Conservation (phyloP, 2,329 filamentous ascomycete species). For the Venturia aucupariae region DNA sequence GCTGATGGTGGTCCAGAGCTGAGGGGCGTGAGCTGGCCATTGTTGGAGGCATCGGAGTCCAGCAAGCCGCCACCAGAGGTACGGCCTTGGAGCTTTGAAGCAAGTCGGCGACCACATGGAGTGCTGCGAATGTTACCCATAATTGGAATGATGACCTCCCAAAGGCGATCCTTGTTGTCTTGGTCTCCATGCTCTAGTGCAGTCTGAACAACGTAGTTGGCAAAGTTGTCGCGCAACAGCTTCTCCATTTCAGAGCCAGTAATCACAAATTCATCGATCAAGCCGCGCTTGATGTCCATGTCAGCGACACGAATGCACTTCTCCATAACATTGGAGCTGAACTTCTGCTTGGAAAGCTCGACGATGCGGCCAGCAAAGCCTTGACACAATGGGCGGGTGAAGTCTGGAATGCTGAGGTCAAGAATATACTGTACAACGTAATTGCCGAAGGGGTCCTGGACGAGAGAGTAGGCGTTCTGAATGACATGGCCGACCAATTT, state of each 20-base stretch:
- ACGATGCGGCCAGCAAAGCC: conserved; percentile 67
- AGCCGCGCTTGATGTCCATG: conserved; percentile 61
- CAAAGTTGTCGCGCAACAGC: conserved; percentile 83
- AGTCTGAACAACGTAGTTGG: conserved; percentile 97
- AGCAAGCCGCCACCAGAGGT: conserved; percentile 20
- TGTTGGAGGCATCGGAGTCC: conserved; percentile 20
- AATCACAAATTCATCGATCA: conserved; percentile 71
- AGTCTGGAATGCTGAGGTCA: conserved; percentile 76
- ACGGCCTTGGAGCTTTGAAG: conserved; percentile 66
- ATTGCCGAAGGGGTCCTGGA: conserved; percentile 96
- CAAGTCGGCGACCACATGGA: conserved; percentile 88
- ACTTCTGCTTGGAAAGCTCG: conserved; percentile 85
- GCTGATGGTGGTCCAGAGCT: conserved; percentile 25
- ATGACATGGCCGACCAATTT: conserved; percentile 84
- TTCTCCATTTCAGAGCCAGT: conserved; percentile 69
- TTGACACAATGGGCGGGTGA: conserved; percentile 79
- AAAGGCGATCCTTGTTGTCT: conserved; percentile 62
- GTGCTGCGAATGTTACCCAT: conserved; percentile 79
- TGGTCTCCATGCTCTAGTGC: conserved; percentile 77
- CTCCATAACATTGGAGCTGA: conserved; percentile 98
- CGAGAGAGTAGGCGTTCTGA: conserved; percentile 73
- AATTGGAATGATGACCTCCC: conserved; percentile 78
- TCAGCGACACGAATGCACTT: conserved; percentile 79
- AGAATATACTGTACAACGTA: conserved; percentile 97
- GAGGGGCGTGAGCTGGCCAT: conserved; percentile 31